Base-by-base conservation (phyloP, 805 yeast genomes). In the Yarrowia porcina region DNA sequence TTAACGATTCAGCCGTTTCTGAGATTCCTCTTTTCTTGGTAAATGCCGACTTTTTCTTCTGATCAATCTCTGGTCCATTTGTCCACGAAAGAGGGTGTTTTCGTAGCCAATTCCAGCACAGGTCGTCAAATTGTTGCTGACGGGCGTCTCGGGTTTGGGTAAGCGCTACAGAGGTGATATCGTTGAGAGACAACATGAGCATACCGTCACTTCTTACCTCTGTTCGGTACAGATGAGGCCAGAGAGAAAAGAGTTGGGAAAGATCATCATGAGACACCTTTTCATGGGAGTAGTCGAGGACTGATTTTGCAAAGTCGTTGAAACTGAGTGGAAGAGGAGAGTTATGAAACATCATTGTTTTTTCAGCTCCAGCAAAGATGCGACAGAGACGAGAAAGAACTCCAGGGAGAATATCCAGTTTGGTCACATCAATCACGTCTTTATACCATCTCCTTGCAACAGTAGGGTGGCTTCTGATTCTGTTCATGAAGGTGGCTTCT, bases 171-270 rank as follows among this genome's bases (percentile, higher is more conserved):
- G 63, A 45, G 7, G 63, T 33, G 42, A 39, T 52, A 11, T 15
- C n/a, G 3, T 25, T 27, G 4, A 42, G 33, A 11, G 61, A 33
- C 35, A 61, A 38, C 27, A 57, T 17, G 13, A 65, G 64, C 54
- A 65, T 47, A 9, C 56, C 63, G 18, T 57, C 49, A 12, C 61
- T 28, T 12, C 61, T 28, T 1, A 65, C 39, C 20, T 64, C 67
- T 13, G 68, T 35, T 2, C 42, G 39, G 63, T 72, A 72, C 9
- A 70, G 64, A 17, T 60, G 64, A 2, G 72, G 71, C 66, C 67
- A 67, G 12, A 72, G 64, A 1, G 52, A 44, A 3, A 64, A 62
- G 20, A 72, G 66, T 35, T 63, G 66, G 25, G 67, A 66, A 4
- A 72, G 25, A 32, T 69, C 68, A 8, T 50, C 52, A 4, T 59